These are phyloP conservation scores for Colletotrichum eleusines DNA, from an alignment of 2,329 filamentous ascomycete species.

Conservation along the genomic window DNA sequence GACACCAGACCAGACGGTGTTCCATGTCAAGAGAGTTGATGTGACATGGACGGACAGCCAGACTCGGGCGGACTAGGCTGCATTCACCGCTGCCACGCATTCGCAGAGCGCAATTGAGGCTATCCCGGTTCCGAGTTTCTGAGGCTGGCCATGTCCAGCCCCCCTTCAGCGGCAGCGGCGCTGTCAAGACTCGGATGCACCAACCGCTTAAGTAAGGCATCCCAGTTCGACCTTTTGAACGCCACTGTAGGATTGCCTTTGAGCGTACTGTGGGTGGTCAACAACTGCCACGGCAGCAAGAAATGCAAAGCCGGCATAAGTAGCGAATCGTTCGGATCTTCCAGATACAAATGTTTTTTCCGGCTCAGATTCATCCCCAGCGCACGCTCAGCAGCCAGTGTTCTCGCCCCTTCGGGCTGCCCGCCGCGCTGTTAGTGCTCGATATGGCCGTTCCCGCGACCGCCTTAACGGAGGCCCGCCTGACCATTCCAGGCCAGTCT, in stretches of 20 bases:
- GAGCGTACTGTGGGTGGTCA: neutral
- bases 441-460: neutral
- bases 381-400: neutral
- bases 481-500: slow-evolving; percentile 20
- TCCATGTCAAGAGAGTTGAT: slow-evolving; percentile 21
- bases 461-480: slow-evolving; percentile 22
- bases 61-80: slow-evolving; percentile 1
- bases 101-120: slow-evolving; percentile 25
- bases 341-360: neutral
- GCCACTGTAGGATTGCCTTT: neutral
- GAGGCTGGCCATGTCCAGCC: neutral
- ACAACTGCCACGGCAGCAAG: neutral
- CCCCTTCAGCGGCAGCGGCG: slow-evolving; percentile 35
- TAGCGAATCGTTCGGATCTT: neutral
- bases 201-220: slow-evolving; percentile 26
- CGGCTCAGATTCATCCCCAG: slow-evolving; percentile 5
- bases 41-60: slow-evolving; percentile 29
- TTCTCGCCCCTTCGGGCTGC: slow-evolving; percentile 34
- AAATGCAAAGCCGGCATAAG: neutral
- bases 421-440: slow-evolving; percentile 19
- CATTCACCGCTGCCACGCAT: slow-evolving; percentile 20
- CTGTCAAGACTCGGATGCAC: slow-evolving; percentile 3
- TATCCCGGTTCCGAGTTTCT: slow-evolving; percentile 28
- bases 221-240: neutral
- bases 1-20: slow-evolving; percentile 33